Base-by-base conservation (phyloP, 1,139 yeast genomes). In the Suhomyces atakaporum region DNA sequence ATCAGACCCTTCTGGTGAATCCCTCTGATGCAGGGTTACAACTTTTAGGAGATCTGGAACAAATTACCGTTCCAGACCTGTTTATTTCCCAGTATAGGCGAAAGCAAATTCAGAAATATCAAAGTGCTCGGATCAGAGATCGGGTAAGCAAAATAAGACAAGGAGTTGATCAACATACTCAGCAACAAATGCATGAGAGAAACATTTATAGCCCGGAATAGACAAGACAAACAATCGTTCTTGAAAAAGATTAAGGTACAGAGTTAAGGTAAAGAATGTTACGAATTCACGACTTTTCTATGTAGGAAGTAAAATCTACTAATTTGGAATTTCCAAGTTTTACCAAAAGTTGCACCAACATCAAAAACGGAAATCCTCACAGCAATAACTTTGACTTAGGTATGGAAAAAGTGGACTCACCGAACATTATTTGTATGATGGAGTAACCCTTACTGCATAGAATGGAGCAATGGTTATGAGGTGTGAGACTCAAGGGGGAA, bases 141-240 rank as follows among this genome's bases (percentile, higher is more conserved):
- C 35, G 46, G 16, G 31, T 53, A n/a, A 30, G 39, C 13, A 49
- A 43, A 36, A 31, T 54, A 15, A 23, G 39, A 12, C 36, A 41
- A 27, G 62, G 63, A n/a, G 33, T 47, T n/a, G 56, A 50, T 10
- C 26, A 36, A 23, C 42, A 47, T 25, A 44, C 49, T 10, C 39
- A 46, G 28, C 29, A 44, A n/a, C 46, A 44, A 29, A 52, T 59
- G 60, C 31, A 27, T 9, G 48, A 50, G 25, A 39, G 58, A 33
- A 48, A 50, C 7, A 36, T 42, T n/a, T 18, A 18, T 18, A 18
- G 20, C 20, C 8, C 20, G 20, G 20, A 18, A 18, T 5, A 6
- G 20, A 18, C 20, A 18, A 8, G 20, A 8, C 8, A 18, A 8
- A 6, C 20, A 6, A 18, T 18, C 8, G 20, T 18, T 18, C n/a